Evolutionary conservation across 352 stramenopile genomes (phyloP).

Genomic region (Thraustochytrium striatum): DNA sequence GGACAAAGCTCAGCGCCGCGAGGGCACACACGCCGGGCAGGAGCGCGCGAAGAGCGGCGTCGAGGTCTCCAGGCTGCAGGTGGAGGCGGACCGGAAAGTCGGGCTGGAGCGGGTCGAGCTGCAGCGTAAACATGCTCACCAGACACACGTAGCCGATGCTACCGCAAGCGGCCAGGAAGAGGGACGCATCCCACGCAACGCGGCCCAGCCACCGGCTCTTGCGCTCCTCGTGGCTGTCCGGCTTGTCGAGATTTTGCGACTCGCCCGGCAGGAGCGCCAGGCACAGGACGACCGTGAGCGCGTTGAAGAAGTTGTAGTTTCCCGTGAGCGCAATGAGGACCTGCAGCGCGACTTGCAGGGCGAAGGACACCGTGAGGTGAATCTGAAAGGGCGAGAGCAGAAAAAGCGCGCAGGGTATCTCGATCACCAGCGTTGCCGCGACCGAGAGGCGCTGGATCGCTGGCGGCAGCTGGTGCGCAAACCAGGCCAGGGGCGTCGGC

Average conservation of each 20-base stretch:
- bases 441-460: constrained; percentile 70
- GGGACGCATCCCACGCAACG: too few relatives aligned
- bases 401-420: constrained; percentile 77
- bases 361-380: constrained; percentile 4
- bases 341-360: constrained; percentile 72
- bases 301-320: constrained; percentile 91
- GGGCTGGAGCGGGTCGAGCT: too few relatives aligned
- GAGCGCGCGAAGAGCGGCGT: too few relatives aligned
- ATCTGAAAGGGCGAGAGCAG: constrained; percentile 65
- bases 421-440: constrained; percentile 73
- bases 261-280: not conserved
- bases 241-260: not conserved
- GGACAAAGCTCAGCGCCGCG: too few relatives aligned
- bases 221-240: not conserved
- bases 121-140: not conserved
- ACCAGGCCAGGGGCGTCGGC: constrained; percentile 73
- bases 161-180: not conserved
- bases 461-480: constrained; percentile 71
- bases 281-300: constrained; percentile 67
- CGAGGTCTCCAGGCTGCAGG: too few relatives aligned
- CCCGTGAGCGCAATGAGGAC: constrained; percentile 75
- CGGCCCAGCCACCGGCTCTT: too few relatives aligned
- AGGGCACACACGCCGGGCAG: too few relatives aligned
- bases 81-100: not conserved
- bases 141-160: not conserved